Conservation (phyloP, 805 yeast genomes). For the Nakazawaea populi region DNA sequence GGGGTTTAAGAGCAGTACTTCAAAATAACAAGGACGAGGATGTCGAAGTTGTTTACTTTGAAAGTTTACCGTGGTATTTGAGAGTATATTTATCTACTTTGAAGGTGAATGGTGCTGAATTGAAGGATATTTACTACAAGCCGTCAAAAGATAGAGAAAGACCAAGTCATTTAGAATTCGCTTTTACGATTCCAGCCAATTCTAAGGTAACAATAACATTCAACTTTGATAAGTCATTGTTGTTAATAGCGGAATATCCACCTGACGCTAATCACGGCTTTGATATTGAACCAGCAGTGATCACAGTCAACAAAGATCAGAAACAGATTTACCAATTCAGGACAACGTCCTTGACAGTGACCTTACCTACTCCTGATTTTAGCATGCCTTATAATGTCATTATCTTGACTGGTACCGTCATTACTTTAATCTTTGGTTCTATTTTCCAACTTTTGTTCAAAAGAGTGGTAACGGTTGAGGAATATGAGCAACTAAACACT, state of each 20-base stretch:
- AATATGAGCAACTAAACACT: slow-evolving; percentile 18
- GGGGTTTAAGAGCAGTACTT: slow-evolving; percentile 79
- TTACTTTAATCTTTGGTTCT: slow-evolving; percentile 89
- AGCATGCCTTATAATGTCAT: slow-evolving; percentile 98
- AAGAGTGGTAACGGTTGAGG: slow-evolving; percentile 69
- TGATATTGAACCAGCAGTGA: slow-evolving; percentile 85
- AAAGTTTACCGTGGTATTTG: slow-evolving; percentile 91
- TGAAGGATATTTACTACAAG: slow-evolving; percentile 52
- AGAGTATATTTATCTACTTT: slow-evolving; percentile 74
- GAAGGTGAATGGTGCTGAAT: slow-evolving; percentile 25
- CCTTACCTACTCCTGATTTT: slow-evolving; percentile 95
- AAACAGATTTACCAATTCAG: slow-evolving; percentile 45
- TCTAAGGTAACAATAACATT: slow-evolving; percentile 59
- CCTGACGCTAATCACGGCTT: slow-evolving; percentile 99
- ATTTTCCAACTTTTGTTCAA: slow-evolving; percentile 74
- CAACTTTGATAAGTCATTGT: slow-evolving; percentile 81
- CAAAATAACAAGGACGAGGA: slow-evolving; percentile 52
- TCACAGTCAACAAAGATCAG: slow-evolving; percentile 42
- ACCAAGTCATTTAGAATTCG: slow-evolving; percentile 79
- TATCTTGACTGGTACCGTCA: slow-evolving; percentile 85
- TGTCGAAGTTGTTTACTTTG: slow-evolving; percentile 58
- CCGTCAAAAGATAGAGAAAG: slow-evolving; percentile 78
- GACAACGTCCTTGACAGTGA: slow-evolving; percentile 80
- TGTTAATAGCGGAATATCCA: slow-evolving; percentile 89
- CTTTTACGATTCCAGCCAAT: slow-evolving; percentile 56